Percentiles rank a stretch among this genome's conserved stretches.
Conservation (phyloP, 1,139 yeast genomes). For the Lodderomyces orthopsilosis region DNA sequence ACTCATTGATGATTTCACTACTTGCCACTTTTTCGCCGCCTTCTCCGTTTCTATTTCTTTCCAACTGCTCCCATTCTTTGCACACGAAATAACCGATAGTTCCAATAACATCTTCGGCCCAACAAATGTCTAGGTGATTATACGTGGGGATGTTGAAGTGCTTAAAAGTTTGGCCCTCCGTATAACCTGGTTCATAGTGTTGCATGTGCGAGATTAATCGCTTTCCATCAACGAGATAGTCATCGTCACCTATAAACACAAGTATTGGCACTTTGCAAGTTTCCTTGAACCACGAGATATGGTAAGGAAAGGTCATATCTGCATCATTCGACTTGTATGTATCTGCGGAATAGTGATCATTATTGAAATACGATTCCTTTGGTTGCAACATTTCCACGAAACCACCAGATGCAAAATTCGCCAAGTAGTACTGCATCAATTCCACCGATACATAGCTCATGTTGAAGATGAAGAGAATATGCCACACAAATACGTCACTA, state of each 20-base stretch:
- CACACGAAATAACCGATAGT: constrained; percentile 24
- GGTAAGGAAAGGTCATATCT: constrained; percentile 54
- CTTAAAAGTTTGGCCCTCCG: constrained; percentile 38
- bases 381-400: constrained; percentile 41
- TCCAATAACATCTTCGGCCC: constrained; percentile 52
- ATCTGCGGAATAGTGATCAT: constrained; percentile 8
- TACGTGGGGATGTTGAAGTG: constrained; percentile 43
- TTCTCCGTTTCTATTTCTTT: not conserved
- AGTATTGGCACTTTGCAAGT: constrained; percentile 55
- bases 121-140: constrained; percentile 53
- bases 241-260: constrained; percentile 61
- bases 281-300: constrained; percentile 53
- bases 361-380: constrained; percentile 40
- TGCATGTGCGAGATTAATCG: constrained; percentile 52
- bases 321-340: constrained; percentile 33
- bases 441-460: constrained; percentile 79
- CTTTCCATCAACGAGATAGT: constrained; percentile 65
- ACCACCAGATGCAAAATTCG: constrained; percentile 43
- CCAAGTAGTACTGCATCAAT: constrained; percentile 88
- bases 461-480: constrained; percentile 78
- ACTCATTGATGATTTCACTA: too few relatives aligned
- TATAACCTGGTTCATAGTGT: constrained; percentile 45
- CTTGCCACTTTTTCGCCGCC: constrained; percentile 3
- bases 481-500: constrained; percentile 53
- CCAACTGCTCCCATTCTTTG: constrained; percentile 11